phyloP scores from a whole-genome alignment of 768 basidiomycete species.

The Neoboletus subvelutipes region DNA sequence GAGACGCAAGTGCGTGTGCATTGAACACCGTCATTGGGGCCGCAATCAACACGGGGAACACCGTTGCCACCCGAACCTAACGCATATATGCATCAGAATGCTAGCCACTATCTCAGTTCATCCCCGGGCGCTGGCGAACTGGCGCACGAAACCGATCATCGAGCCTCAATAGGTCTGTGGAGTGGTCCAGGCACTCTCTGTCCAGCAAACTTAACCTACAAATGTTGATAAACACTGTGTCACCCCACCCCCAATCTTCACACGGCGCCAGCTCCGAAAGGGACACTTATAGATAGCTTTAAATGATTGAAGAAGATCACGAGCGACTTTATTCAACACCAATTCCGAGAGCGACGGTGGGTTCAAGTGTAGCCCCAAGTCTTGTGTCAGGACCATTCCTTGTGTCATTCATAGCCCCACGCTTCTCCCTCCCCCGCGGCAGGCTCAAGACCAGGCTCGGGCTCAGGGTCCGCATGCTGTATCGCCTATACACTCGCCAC shows the following conservation, averaged over 20 bases:
- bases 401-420: too few species aligned
- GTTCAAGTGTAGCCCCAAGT: slow-evolving; percentile 69
- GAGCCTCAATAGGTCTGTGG: slow-evolving; percentile 78
- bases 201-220: slow-evolving; percentile 37
- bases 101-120: not conserved
- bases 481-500: too few species aligned
- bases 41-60: slow-evolving; percentile 94
- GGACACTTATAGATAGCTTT: too few species aligned
- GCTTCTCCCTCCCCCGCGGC: too few species aligned
- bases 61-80: slow-evolving; percentile 88
- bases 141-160: slow-evolving; percentile 81
- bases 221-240: slow-evolving; percentile 14
- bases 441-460: too few species aligned
- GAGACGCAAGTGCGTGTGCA: slow-evolving; percentile 81
- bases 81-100: not conserved
- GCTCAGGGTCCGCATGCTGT: too few species aligned
- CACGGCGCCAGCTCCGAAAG: not conserved
- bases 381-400: too few species aligned
- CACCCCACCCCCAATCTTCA: slow-evolving; percentile 13
- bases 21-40: slow-evolving; percentile 95
- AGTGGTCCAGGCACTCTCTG: slow-evolving; percentile 55
- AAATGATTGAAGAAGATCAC: slow-evolving; percentile 68
- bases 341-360: slow-evolving; percentile 87
- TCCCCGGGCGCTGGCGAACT: slow-evolving; percentile 76
- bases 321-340: slow-evolving; percentile 80